Base-by-base conservation (phyloP, 352 stramenopile species). In the Phytophthora tentaculata region DNA sequence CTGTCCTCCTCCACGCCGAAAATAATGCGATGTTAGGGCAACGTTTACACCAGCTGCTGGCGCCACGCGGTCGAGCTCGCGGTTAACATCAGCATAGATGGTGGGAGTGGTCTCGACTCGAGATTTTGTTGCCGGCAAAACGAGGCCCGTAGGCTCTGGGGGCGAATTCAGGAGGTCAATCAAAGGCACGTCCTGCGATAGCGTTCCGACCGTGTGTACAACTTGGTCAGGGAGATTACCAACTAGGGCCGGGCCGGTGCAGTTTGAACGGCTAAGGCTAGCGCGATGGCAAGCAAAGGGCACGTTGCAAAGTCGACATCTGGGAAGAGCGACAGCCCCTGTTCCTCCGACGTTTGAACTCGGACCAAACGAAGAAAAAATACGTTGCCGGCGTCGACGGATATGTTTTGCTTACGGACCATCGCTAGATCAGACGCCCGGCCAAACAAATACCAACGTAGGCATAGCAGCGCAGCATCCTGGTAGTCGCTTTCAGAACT, bases 321-420 rank as follows among this genome's bases (percentile, higher is more conserved):
- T 0, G 66, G 72, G 23, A 81, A 76, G 10, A 85, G 52, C 7
- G 66, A 78, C 10, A 10, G 79, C 0, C 56, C 56, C 12, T 81
- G 65, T 41, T 77, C 67, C 28, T 83, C n/a, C 0, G 54, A 68
- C 0, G 69, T 77, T 57, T 83, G 80, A 19, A 76, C 12, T 3
- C 64, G 60, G 0, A 74, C 32, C 7, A 83, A 74, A 19, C 29
- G 54, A 49, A 1, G 63, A 0, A 67, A 3, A 35, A 71, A 58
- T 1, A 71, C 43, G 1, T 58, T 41, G 4, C 23, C 66, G 1
- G 49, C 37, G n/a, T n/a, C n/a, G n/a, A n/a, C n/a, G n/a, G 53
- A 67, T 3, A 81, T 13, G 19, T 69, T 73, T 17, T 56, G 61
- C n/a, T 77, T 77, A 2, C 17, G 45, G 14, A 78, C 9, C 9